These are phyloP conservation scores for Aspergillus brasiliensis DNA, from an alignment of 2,329 filamentous ascomycete species.

Conservation along the genomic window DNA sequence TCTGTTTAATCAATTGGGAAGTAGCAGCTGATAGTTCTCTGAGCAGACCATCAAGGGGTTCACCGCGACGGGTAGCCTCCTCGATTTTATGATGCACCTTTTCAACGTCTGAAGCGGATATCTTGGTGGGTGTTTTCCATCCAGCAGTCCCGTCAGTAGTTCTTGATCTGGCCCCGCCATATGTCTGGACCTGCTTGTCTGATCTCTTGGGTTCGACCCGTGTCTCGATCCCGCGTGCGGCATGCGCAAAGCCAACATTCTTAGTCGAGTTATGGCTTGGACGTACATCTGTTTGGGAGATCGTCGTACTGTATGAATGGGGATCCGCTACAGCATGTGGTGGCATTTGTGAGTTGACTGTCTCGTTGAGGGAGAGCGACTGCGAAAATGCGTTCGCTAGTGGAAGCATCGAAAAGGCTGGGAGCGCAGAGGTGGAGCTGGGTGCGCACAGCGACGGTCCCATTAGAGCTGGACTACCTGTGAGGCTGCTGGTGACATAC, in stretches of 20 bases:
- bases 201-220: neutral
- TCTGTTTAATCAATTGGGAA: neutral
- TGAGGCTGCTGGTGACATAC: neutral
- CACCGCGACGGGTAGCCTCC: slow-evolving; percentile 30
- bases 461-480: neutral
- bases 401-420: neutral
- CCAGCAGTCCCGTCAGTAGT: neutral
- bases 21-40: slow-evolving; percentile 29
- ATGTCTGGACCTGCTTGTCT: neutral
- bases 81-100: slow-evolving; percentile 35
- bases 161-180: neutral
- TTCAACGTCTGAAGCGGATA: slow-evolving; percentile 25
- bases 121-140: slow-evolving; percentile 12
- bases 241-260: neutral
- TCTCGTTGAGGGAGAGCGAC: neutral
- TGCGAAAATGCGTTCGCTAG: neutral
- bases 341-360: neutral
- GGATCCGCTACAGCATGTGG: neutral
- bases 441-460: slow-evolving; percentile 1
- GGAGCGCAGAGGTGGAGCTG: neutral
- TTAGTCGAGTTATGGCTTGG: neutral
- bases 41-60: slow-evolving; percentile 31
- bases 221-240: neutral
- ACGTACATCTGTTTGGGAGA: neutral
- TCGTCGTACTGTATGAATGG: neutral